Evolutionary conservation across 768 basidiomycete species (phyloP).

Genomic region (Crassisporium funariophilum): DNA sequence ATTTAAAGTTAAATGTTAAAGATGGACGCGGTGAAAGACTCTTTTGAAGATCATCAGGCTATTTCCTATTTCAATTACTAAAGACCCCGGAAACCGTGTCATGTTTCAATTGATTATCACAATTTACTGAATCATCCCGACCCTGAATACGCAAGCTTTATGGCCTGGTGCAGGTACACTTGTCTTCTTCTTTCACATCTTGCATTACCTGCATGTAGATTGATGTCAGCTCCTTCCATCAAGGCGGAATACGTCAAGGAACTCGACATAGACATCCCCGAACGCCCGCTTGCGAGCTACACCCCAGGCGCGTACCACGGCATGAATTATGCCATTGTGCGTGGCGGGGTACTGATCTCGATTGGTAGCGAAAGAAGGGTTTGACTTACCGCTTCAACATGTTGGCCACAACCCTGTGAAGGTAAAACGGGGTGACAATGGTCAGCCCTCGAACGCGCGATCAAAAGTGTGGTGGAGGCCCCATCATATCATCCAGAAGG

Average conservation of each 20-base stretch:
- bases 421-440: constrained; percentile 16
- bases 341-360: constrained; percentile 5
- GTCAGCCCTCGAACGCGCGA: not conserved
- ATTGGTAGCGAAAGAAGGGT: constrained; percentile 8
- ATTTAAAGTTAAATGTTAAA: constrained; percentile 17
- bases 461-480: too few relatives aligned
- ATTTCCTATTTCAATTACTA: constrained; percentile 27
- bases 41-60: constrained; percentile 37
- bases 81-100: constrained; percentile 21
- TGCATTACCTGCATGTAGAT: constrained; percentile 44
- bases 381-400: constrained; percentile 61
- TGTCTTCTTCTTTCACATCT: constrained; percentile 47
- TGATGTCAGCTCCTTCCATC: constrained; percentile 14
- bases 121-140: too few relatives aligned
- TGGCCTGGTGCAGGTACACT: constrained; percentile 47
- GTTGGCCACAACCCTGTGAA: constrained; percentile 68
- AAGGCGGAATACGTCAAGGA: constrained; percentile 20
- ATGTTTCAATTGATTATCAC: too few relatives aligned
- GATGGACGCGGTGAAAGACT: constrained; percentile 15
- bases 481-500: not conserved
- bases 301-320: constrained; percentile 1
- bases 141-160: too few relatives aligned
- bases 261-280: constrained; percentile 14
- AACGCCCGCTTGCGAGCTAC: not conserved
- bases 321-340: constrained; percentile 1